Conservation (phyloP, 192 early-diverging fungal genomes). For the Coemansia sp. region DNA sequence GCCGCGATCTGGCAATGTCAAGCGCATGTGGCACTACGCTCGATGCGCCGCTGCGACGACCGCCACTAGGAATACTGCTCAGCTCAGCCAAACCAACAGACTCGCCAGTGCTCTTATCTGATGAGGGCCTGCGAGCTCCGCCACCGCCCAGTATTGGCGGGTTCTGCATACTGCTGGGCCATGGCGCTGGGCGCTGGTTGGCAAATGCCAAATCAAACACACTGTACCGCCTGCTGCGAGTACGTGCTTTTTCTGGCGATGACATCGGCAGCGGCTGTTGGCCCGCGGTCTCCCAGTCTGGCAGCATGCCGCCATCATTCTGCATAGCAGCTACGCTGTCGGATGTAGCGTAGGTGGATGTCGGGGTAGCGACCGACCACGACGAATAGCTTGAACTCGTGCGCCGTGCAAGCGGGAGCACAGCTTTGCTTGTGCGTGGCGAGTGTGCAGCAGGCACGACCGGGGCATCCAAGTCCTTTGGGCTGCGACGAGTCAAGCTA, state of each 20-base stretch:
- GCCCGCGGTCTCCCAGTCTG: conserved; percentile 27
- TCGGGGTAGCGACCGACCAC: conserved; percentile 40
- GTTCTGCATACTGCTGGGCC: conserved; percentile 7
- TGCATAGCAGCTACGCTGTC: conserved; percentile 8
- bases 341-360: conserved; percentile 13
- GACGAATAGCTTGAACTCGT: conserved; percentile 42
- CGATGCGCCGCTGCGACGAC: conserved; percentile 5
- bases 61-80: not conserved
- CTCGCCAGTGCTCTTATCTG: not conserved
- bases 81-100: not conserved
- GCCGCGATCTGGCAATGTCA: not conserved
- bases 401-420: conserved; percentile 14
- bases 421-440: conserved; percentile 3
- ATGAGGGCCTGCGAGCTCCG: conserved; percentile 2
- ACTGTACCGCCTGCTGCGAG: conserved; percentile 40
- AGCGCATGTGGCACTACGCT: conserved; percentile 10
- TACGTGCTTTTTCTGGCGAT: conserved; percentile 4
- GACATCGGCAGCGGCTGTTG: conserved; percentile 11
- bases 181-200: conserved; percentile 9
- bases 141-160: not conserved
- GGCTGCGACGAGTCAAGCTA: not conserved
- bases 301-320: conserved; percentile 11
- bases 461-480: conserved; percentile 3
- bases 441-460: not conserved
- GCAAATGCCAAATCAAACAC: conserved; percentile 48